Conservation (phyloP, 106 monocot species). For the Iris macrosiphon region DNA sequence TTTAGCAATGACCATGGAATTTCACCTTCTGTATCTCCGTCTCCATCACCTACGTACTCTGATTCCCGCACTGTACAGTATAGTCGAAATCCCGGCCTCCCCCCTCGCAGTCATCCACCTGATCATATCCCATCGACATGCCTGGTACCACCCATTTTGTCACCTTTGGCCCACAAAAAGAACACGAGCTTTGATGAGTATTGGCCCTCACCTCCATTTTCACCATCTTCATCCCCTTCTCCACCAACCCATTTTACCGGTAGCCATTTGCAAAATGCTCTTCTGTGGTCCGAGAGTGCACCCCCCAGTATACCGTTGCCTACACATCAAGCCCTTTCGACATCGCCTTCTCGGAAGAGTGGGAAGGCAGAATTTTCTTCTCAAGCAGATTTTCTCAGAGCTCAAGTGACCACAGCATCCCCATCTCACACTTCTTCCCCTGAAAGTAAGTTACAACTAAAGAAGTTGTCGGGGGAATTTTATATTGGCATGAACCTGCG, state of each 20-base stretch:
- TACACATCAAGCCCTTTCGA: slow-evolving; percentile 3
- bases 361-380: slow-evolving; percentile 2
- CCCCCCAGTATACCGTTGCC: slow-evolving; percentile 22
- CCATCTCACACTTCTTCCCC: slow-evolving; percentile 14
- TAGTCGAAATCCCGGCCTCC: slow-evolving; percentile 3
- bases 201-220: slow-evolving; percentile 34
- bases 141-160: background rate
- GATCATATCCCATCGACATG: slow-evolving; percentile 4
- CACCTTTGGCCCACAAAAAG: slow-evolving; percentile 11
- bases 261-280: slow-evolving; percentile 9
- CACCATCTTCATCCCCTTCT: slow-evolving; percentile 34
- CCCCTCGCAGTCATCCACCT: background rate
- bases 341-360: slow-evolving; percentile 17
- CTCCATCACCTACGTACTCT: slow-evolving; percentile 6
- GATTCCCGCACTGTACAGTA: too few species aligned
- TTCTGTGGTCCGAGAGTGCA: slow-evolving; percentile 37
- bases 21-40: slow-evolving; percentile 15
- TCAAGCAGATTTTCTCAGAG: slow-evolving; percentile 7
- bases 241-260: slow-evolving; percentile 11
- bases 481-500: slow-evolving; percentile 1
- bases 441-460: slow-evolving; percentile 9
- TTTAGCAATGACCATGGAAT: slow-evolving; percentile 40
- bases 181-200: slow-evolving; percentile 24
- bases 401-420: slow-evolving; percentile 8
- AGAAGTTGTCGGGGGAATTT: slow-evolving; percentile 11